These are phyloP conservation scores for Dryadomyces quercus-mongolicae DNA, from an alignment of 2,329 filamentous ascomycete genomes.

Conservation along the genomic window DNA sequence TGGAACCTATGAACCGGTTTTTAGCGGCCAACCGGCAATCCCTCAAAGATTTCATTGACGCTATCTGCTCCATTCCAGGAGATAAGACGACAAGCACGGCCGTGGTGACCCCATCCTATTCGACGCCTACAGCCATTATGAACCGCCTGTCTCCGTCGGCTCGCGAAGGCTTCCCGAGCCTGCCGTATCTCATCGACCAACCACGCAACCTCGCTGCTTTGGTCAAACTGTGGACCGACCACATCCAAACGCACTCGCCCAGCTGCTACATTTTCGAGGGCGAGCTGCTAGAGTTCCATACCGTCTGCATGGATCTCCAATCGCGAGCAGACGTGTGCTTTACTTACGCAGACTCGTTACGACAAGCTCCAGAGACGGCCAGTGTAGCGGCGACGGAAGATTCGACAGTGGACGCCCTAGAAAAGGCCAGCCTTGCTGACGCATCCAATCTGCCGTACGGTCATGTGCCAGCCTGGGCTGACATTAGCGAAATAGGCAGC, in stretches of 20 bases:
- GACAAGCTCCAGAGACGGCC: constrained; percentile 22
- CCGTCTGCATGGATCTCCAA: constrained; percentile 36
- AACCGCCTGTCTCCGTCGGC: constrained; percentile 68
- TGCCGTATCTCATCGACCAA: constrained; percentile 88
- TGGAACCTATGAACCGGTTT: constrained; percentile 96
- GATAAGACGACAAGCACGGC: constrained; percentile 41
- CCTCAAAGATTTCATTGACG: constrained; percentile 80
- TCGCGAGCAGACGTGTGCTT: constrained; percentile 38
- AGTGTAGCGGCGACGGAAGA: constrained; percentile 14
- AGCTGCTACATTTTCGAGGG: constrained; percentile 30
- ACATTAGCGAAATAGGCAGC: constrained; percentile 2
- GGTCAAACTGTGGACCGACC: constrained; percentile 67
- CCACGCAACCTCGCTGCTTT: constrained; percentile 74
- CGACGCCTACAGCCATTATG: constrained; percentile 82
- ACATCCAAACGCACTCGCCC: constrained; percentile 21
- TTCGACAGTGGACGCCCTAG: constrained; percentile 34
- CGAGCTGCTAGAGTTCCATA: constrained; percentile 41
- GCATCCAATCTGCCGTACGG: constrained; percentile 23
- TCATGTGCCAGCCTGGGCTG: constrained; percentile 12
- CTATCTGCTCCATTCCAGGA: constrained; percentile 70
- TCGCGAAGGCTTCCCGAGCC: constrained; percentile 81
- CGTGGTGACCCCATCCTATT: constrained; percentile 71
- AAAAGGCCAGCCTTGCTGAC: constrained; percentile 28
- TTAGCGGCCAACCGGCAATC: constrained; percentile 61
- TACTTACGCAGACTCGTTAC: constrained; percentile 33